Percentiles rank a stretch among this genome's conserved stretches.
These are phyloP conservation scores for Sporothrix variecibatus DNA, from an alignment of 2,329 filamentous ascomycete species.

Conservation along the genomic window DNA sequence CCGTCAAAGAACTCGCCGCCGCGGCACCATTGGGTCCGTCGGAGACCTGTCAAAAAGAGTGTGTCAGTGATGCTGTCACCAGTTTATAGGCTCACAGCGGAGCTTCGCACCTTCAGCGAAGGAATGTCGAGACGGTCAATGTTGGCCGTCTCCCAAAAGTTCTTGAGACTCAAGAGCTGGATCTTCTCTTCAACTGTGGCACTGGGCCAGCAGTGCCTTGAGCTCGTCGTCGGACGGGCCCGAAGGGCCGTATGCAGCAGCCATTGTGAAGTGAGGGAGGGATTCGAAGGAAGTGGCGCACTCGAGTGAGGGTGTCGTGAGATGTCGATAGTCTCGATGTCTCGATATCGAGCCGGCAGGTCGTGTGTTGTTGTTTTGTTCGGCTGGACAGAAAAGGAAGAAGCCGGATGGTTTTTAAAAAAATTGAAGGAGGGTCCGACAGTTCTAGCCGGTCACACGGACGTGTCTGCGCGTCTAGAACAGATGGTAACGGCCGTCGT, in stretches of 20 bases:
- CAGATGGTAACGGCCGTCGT: no score
- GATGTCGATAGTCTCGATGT: neutral
- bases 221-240: constrained; percentile 6
- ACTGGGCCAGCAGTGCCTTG: neutral
- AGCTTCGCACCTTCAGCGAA: constrained; percentile 10
- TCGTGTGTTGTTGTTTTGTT: neutral
- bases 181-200: constrained; percentile 2
- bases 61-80: neutral
- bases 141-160: neutral
- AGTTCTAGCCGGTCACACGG: neutral
- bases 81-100: neutral
- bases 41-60: no score
- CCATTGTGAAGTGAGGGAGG: constrained; percentile 10
- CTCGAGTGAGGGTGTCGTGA: neutral
- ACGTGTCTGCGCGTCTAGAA: neutral
- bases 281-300: neutral
- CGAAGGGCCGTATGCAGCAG: neutral
- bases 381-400: neutral
- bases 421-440: no score
- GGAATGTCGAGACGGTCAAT: constrained; percentile 1
- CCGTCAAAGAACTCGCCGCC: constrained; percentile 6
- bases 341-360: neutral
- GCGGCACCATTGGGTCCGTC: constrained; percentile 15
- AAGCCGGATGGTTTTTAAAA: neutral
- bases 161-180: neutral